Conservation (phyloP, 495 filamentous ascomycete species). For the Aspergillus saccharolyticus region DNA sequence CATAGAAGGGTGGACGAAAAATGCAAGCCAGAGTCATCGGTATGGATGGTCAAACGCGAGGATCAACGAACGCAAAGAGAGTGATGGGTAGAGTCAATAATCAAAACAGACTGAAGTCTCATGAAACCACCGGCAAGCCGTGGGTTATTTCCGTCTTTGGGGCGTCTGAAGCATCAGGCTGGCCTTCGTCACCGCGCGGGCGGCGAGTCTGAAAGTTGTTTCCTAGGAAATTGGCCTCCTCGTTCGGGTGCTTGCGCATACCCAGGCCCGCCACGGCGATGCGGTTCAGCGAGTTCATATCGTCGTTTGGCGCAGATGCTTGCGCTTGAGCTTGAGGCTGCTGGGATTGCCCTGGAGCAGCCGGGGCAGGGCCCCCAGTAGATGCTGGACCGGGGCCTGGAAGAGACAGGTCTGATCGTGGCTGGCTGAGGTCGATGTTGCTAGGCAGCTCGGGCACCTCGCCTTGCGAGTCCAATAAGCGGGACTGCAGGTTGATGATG, state of each 20-base stretch:
- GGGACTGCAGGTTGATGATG: slow-evolving; percentile 80
- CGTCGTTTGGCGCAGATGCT: slow-evolving; percentile 30
- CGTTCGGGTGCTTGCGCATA: slow-evolving; percentile 44
- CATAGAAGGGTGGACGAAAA: neutral
- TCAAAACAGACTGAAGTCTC: neutral
- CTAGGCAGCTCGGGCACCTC: slow-evolving; percentile 78
- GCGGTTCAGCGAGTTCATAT: slow-evolving; percentile 43
- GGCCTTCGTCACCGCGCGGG: slow-evolving; percentile 30
- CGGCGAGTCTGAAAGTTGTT: slow-evolving; percentile 35
- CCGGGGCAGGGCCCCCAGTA: slow-evolving; percentile 11
- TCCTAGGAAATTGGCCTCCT: slow-evolving; percentile 27
- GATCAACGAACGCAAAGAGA: neutral
- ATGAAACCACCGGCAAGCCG: slow-evolving; percentile 29
- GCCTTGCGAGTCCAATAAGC: slow-evolving; percentile 77
- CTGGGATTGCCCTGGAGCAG: slow-evolving; percentile 15
- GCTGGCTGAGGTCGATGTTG: slow-evolving; percentile 51
- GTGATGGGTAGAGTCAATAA: neutral
- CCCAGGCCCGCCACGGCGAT: slow-evolving; percentile 44
- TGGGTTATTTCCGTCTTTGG: slow-evolving; percentile 31
- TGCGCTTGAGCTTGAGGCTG: slow-evolving; percentile 23
- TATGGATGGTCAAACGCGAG: slow-evolving; percentile 1
- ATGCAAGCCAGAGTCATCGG: neutral
- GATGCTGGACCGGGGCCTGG: slow-evolving; percentile 16
- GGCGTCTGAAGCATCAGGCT: slow-evolving; percentile 23
- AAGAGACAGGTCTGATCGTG: slow-evolving; percentile 30